phyloP scores from a whole-genome alignment of 805 yeast genomes.

The Metschnikowia proteae region DNA sequence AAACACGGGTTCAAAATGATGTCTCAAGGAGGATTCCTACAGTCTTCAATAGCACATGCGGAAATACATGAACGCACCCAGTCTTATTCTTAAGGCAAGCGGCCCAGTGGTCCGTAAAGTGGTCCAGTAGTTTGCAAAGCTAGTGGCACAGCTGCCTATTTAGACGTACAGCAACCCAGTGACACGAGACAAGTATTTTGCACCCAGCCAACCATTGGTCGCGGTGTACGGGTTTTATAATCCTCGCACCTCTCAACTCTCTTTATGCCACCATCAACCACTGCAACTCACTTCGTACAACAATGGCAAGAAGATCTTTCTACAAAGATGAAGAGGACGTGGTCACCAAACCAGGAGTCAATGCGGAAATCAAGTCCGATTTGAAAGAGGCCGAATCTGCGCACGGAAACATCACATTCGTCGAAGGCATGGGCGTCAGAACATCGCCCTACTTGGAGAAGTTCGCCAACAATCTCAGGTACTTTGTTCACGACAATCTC shows the following conservation, averaged over 20 bases:
- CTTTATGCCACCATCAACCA: background rate
- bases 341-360: slow-evolving; percentile 48
- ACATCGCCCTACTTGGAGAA: slow-evolving; percentile 46
- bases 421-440: slow-evolving; percentile 54
- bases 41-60: no score
- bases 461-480: slow-evolving; percentile 38
- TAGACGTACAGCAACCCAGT: no score
- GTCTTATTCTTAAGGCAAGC: no score
- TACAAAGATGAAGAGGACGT: slow-evolving; percentile 51
- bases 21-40: no score
- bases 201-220: background rate
- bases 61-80: no score
- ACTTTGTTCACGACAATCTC: slow-evolving; percentile 34
- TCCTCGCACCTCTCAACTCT: background rate
- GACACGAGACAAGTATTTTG: background rate
- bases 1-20: no score
- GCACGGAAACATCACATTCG: slow-evolving; percentile 38
- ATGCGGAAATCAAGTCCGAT: slow-evolving; percentile 32
- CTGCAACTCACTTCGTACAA: background rate
- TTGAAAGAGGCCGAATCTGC: slow-evolving; percentile 37
- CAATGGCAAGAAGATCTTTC: slow-evolving; percentile 37
- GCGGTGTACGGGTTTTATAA: background rate
- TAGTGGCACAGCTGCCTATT: no score
- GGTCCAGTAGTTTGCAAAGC: no score
- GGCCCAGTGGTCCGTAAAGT: no score